Percentiles rank a stretch among this genome's conserved stretches.
phyloP scores from a whole-genome alignment of 306 rosid species.

The Inga oerstediana region DNA sequence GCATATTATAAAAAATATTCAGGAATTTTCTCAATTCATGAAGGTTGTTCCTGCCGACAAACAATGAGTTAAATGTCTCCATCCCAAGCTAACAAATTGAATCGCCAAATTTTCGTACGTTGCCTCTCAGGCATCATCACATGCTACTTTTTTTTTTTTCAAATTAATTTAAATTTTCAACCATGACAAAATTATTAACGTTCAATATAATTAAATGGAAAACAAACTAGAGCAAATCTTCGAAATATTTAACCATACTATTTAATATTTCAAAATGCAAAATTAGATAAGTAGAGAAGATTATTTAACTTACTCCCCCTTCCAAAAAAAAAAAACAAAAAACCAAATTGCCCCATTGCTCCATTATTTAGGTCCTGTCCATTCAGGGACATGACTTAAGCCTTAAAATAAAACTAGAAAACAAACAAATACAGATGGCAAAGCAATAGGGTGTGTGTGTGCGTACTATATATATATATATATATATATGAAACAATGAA shows the following conservation, averaged over 20 bases:
- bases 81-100: slow-evolving; percentile 36
- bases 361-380: neutral
- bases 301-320: neutral
- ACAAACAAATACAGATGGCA: slow-evolving; percentile 33
- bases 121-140: neutral
- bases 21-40: neutral
- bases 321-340: too few relatives aligned
- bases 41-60: slow-evolving; percentile 20
- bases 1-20: neutral
- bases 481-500: neutral
- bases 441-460: neutral
- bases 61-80: slow-evolving; percentile 31
- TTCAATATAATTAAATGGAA: neutral
- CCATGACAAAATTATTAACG: neutral
- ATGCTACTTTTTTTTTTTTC: too few relatives aligned
- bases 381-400: neutral
- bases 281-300: neutral
- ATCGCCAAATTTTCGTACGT: slow-evolving; percentile 13
- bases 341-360: neutral
- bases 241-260: neutral
- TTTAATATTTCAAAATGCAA: neutral
- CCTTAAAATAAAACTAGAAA: neutral
- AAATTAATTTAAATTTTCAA: neutral
- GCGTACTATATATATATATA: neutral
- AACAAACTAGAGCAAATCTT: neutral